Percentiles rank a stretch among this genome's conserved stretches.
These are phyloP conservation scores for Gigaspora rosea DNA, from an alignment of 192 early-diverging fungal genomes.

Conservation along the genomic window DNA sequence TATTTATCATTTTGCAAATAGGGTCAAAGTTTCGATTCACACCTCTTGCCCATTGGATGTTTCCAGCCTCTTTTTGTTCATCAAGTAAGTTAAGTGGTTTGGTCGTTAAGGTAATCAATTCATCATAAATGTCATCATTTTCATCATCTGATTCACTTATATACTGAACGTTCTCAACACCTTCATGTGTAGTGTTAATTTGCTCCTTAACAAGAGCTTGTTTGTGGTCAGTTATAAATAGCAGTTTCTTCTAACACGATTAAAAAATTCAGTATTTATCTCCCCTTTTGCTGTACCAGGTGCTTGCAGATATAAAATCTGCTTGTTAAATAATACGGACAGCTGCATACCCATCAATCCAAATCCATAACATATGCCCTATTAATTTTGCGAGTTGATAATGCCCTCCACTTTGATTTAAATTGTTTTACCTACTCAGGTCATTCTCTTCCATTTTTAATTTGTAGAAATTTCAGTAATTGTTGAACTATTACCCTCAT, in stretches of 20 bases:
- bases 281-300: not conserved
- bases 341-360: not conserved
- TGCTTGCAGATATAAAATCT: conserved; percentile 14
- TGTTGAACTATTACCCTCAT: not conserved
- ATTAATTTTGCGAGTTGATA: conserved; percentile 3
- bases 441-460: not conserved
- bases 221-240: not conserved
- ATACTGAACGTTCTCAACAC: no score
- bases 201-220: not conserved
- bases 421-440: conserved; percentile 18
- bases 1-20: no score
- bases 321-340: conserved; percentile 1
- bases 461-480: not conserved
- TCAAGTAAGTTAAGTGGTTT: no score
- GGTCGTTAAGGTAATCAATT: no score
- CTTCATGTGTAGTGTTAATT: no score
- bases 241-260: not conserved
- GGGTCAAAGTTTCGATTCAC: no score
- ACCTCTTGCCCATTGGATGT: no score
- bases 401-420: conserved; percentile 3
- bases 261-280: not conserved
- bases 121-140: no score
- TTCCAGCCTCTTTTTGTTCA: no score
- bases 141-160: no score
- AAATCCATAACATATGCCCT: not conserved